A percentile compares a stretch with the other conserved stretches of the same genome.
Conservation (phyloP, 768 basidiomycete genomes). For the Pisolithus tinctorius region DNA sequence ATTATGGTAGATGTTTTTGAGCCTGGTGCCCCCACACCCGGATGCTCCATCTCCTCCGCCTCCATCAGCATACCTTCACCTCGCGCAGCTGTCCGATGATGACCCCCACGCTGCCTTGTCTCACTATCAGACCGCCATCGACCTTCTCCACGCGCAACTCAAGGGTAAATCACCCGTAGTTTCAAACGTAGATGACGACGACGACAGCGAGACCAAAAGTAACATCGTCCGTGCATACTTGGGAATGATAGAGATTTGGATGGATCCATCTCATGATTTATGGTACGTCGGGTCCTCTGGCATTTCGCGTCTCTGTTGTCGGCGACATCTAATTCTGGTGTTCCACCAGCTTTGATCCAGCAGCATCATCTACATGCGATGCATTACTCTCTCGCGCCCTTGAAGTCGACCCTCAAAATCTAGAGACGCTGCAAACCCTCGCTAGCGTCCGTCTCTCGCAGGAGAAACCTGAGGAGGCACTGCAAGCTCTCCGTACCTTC, state of each 20-base stretch:
- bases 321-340: not conserved
- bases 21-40: conserved; percentile 51
- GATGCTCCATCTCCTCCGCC: conserved; percentile 54
- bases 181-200: conserved; percentile 26
- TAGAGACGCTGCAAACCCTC: conserved; percentile 73
- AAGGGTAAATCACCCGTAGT: conserved; percentile 63
- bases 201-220: conserved; percentile 46
- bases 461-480: conserved; percentile 73
- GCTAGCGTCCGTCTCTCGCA: conserved; percentile 90
- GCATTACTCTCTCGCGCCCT: conserved; percentile 67
- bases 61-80: conserved; percentile 79
- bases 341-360: conserved; percentile 66
- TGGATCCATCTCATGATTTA: conserved; percentile 84
- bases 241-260: conserved; percentile 94
- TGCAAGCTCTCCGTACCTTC: conserved; percentile 28
- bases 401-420: conserved; percentile 63
- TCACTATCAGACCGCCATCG: conserved; percentile 77
- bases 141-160: conserved; percentile 57
- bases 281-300: conserved; percentile 45
- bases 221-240: conserved; percentile 76
- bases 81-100: conserved; percentile 77
- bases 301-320: not conserved
- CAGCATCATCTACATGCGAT: conserved; percentile 80
- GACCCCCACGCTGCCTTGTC: conserved; percentile 67
- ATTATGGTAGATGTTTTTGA: conserved; percentile 50